Evolutionary conservation across 2,329 filamentous ascomycete species (phyloP).

Genomic region (Botrytis tulipae): DNA sequence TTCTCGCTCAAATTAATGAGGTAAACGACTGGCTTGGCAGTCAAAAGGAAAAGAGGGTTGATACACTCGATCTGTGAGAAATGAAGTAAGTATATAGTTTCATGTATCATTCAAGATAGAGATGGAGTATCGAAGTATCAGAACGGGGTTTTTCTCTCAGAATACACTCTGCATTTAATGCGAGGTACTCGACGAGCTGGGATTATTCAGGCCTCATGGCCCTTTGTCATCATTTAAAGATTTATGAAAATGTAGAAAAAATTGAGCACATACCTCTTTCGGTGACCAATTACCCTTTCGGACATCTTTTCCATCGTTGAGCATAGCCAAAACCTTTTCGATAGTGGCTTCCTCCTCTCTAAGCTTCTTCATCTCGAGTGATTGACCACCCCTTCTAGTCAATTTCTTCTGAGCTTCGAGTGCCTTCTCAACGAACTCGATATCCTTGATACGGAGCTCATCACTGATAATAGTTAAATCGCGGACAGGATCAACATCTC

Average conservation of each 20-base stretch:
- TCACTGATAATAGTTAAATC: conserved; percentile 97
- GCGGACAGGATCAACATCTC: conserved; percentile 91
- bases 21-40: conserved; percentile 95
- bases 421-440: conserved; percentile 96
- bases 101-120: not conserved
- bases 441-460: conserved; percentile 95
- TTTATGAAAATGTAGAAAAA: conserved; percentile 30
- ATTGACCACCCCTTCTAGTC: conserved; percentile 90
- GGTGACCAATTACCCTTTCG: conserved; percentile 84
- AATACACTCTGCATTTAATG: conserved; percentile 71
- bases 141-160: conserved; percentile 70
- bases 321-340: conserved; percentile 79
- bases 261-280: conserved; percentile 78
- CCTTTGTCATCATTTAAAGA: conserved; percentile 93
- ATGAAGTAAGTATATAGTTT: conserved; percentile 24
- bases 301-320: conserved; percentile 89
- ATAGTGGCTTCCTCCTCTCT: conserved; percentile 92
- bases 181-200: conserved; percentile 99
- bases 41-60: conserved; percentile 92
- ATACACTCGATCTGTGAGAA: conserved; percentile 82
- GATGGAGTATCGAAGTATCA: conserved; percentile 30
- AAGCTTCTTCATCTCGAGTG: conserved; percentile 95
- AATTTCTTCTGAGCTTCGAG: conserved; percentile 91
- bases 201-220: conserved; percentile 91
- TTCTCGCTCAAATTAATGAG: conserved; percentile 95